Evolutionary conservation across 257 asterid species (phyloP).

Genomic region (Solanum okadae): DNA sequence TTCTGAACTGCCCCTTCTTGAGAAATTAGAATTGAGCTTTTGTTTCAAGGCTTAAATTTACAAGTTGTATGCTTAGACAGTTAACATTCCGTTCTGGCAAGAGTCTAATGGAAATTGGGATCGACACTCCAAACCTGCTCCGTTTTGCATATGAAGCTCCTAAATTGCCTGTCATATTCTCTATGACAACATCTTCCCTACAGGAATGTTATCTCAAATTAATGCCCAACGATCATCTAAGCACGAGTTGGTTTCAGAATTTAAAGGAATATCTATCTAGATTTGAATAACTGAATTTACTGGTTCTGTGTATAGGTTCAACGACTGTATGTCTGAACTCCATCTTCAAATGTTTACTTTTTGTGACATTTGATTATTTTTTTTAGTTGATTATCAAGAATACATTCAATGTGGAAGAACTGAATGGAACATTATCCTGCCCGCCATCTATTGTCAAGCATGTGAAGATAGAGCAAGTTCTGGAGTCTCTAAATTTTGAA

Average conservation of each 20-base stretch:
- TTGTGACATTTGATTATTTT: not conserved
- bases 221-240: not conserved
- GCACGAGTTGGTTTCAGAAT: not conserved
- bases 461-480: not conserved
- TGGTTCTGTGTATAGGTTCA: not conserved
- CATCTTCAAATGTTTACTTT: not conserved
- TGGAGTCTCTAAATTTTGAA: not conserved
- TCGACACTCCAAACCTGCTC: not conserved
- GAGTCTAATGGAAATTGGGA: not conserved
- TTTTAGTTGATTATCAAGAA: not conserved
- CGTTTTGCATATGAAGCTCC: not conserved
- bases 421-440: not conserved
- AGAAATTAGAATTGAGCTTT: not conserved
- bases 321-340: not conserved
- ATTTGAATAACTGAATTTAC: not conserved
- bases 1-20: not conserved
- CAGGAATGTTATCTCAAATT: not conserved
- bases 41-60: not conserved
- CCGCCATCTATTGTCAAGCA: not conserved
- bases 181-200: not conserved
- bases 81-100: not conserved
- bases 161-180: not conserved
- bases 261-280: not conserved
- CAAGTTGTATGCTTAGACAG: not conserved
- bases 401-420: not conserved